phyloP scores from a whole-genome alignment of 192 early-diverging fungal genomes.

The Umbelopsis vinacea region DNA sequence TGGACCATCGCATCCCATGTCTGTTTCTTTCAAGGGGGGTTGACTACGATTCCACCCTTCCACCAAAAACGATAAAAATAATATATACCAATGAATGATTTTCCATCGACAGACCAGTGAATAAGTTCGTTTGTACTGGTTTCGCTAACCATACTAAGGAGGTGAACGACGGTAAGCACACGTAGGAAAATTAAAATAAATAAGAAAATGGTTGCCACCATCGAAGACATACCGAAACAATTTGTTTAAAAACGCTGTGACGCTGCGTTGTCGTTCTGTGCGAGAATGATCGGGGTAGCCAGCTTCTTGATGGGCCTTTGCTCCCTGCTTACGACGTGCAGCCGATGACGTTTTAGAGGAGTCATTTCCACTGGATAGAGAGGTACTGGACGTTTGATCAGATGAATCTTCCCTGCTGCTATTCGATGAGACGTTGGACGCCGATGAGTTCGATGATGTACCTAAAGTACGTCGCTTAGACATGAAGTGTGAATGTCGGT shows the following conservation, averaged over 20 bases:
- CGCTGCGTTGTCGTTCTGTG: constrained; percentile 6
- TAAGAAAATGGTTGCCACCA: background rate
- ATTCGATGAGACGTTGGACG: constrained; percentile 5
- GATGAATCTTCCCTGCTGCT: constrained; percentile 17
- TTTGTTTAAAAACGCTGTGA: constrained; percentile 20
- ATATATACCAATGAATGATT: constrained; percentile 15
- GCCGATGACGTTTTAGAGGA: background rate
- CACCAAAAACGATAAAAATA: too few relatives aligned
- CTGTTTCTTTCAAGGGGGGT: too few relatives aligned
- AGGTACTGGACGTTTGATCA: constrained; percentile 7
- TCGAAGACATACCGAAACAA: constrained; percentile 1
- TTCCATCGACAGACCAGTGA: constrained; percentile 13
- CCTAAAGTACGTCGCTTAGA: background rate
- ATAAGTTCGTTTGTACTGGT: background rate
- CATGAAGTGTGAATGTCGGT: background rate
- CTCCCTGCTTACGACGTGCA: background rate
- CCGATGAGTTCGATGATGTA: background rate
- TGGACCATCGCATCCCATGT: too few relatives aligned
- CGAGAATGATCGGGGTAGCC: background rate
- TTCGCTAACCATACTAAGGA: constrained; percentile 1
- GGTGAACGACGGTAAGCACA: background rate
- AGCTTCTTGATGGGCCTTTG: background rate
- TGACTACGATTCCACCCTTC: too few relatives aligned
- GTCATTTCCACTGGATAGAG: constrained; percentile 2
- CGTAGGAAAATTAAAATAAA: too few relatives aligned